A percentile compares a stretch with the other conserved stretches of the same genome.
Evolutionary conservation across 1,284 basidiomycete species (phyloP).

Genomic region (Coniferiporia sulphurascens): DNA sequence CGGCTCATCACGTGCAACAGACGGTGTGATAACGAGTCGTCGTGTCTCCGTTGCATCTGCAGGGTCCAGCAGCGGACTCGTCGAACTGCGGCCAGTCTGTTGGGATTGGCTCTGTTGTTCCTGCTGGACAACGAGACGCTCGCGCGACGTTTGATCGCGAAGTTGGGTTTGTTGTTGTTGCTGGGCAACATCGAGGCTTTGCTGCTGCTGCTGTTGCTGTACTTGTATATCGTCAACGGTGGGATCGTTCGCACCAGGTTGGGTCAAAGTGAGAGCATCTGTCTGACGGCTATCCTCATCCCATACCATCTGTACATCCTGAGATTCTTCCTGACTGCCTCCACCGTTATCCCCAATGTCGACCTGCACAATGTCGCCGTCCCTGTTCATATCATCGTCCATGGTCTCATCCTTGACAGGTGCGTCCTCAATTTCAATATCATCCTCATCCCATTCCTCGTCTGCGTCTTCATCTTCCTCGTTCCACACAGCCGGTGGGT

Average conservation of each 20-base stretch:
- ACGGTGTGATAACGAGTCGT: conserved; percentile 73
- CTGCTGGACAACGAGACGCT: conserved; percentile 27
- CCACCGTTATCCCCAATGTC: conserved; percentile 21
- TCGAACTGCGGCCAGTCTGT: conserved; percentile 20
- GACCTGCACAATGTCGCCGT: conserved; percentile 31
- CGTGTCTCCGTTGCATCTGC: conserved; percentile 59
- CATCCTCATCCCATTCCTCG: conserved; percentile 70
- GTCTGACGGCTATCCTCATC: conserved; percentile 41
- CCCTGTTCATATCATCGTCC: conserved; percentile 35
- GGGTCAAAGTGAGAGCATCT: conserved; percentile 23
- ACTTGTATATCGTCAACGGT: conserved; percentile 21
- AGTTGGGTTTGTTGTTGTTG: conserved; percentile 25
- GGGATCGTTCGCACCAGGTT: conserved; percentile 18
- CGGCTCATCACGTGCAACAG: conserved; percentile 57
- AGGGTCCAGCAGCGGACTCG: conserved; percentile 38
- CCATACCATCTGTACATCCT: conserved; percentile 73
- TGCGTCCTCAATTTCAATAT: conserved; percentile 63
- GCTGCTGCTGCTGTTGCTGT: conserved; percentile 24
- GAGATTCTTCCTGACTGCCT: conserved; percentile 31
- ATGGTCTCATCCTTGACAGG: conserved; percentile 13
- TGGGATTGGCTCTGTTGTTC: conserved; percentile 17
- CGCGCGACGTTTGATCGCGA: conserved; percentile 35
- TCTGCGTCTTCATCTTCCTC: conserved; percentile 77
- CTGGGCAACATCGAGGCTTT: conserved; percentile 25
- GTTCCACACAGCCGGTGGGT: conserved; percentile 77